phyloP scores from a whole-genome alignment of 306 rosid species.

The Cyamopsis tetragonoloba region DNA sequence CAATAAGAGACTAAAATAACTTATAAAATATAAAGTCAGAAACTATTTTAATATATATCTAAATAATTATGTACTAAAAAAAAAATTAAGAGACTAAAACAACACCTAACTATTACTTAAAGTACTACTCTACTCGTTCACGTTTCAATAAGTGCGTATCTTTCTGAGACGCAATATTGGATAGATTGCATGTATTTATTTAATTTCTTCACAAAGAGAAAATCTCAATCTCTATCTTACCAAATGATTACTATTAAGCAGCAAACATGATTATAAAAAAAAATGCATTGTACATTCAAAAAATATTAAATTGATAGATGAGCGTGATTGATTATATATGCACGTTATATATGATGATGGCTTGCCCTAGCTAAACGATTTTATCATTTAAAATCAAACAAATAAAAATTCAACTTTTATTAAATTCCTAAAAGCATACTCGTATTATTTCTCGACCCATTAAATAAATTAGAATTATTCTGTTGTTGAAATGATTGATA shows the following conservation, averaged over 20 bases:
- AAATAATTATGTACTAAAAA: too few relatives aligned
- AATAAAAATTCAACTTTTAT: neutral
- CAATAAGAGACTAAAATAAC: too few relatives aligned
- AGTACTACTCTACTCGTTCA: neutral
- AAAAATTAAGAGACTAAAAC: too few relatives aligned
- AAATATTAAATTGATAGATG: neutral
- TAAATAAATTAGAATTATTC: too few relatives aligned
- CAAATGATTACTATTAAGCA: neutral
- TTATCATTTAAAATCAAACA: too few relatives aligned
- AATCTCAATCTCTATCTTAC: conserved; percentile 3
- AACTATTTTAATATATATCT: too few relatives aligned
- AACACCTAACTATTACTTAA: neutral
- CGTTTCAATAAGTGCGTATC: neutral
- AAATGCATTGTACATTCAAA: neutral
- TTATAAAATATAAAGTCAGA: too few relatives aligned
- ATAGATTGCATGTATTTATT: neutral
- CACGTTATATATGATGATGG: conserved; percentile 16
- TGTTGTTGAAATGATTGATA: too few relatives aligned
- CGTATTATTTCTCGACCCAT: too few relatives aligned
- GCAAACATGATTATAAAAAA: neutral
- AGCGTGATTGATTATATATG: neutral
- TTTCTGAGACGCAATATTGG: neutral
- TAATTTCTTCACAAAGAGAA: neutral
- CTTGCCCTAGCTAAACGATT: neutral
- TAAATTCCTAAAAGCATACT: too few relatives aligned